Base-by-base conservation (phyloP, 1,284 basidiomycete species). In the Ceratobasidium sp. region DNA sequence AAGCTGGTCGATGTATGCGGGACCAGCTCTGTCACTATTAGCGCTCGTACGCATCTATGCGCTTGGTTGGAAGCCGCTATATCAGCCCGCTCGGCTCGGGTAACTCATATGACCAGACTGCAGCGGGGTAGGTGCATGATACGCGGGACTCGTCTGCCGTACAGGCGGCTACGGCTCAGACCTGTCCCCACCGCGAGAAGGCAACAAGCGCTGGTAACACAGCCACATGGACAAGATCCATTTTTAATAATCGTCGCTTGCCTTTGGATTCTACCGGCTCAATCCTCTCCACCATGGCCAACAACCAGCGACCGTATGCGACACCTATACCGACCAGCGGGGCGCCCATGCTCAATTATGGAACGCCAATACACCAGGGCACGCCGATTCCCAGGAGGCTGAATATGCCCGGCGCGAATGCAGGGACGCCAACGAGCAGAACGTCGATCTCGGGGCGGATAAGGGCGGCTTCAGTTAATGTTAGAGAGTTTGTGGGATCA, bases 131-230 rank as follows among this genome's bases (percentile, higher is more conserved):
- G 49, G 29, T 19, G 43, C 22, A 29, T 73, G 69, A 73, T 73
- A 62, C 57, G 69, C 69, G 57, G 57, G 19, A 22, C 29, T 57
- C 22, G 57, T 68, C 37, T 68, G 49, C 66, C 66, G 68, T 49
- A 73, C 29, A 73, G 69, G 57, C 69, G 69, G 43, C 56, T 62
- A 9, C 19, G 69, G 69, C 57, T 73, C 69, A 62, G 69, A 62
- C 57, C 57, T 73, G 69, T 46, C 37, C 37, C 56, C 43, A 70
- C 68, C 69, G 69, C 69, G 57, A 62, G 69, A 73, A 73, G 57
- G 44, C 3, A 51, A 34, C 22, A 44, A 70, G 25, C 54, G 49
- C 46, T 51, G 3, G 8, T 3, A 44, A 11, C 68, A 52, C 22
- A 70, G 61, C 61, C 61, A 62, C 44, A 34, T 22, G 56, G 57